phyloP scores from a whole-genome alignment of 2,329 filamentous ascomycete species.

The Aschersonia sp. region DNA sequence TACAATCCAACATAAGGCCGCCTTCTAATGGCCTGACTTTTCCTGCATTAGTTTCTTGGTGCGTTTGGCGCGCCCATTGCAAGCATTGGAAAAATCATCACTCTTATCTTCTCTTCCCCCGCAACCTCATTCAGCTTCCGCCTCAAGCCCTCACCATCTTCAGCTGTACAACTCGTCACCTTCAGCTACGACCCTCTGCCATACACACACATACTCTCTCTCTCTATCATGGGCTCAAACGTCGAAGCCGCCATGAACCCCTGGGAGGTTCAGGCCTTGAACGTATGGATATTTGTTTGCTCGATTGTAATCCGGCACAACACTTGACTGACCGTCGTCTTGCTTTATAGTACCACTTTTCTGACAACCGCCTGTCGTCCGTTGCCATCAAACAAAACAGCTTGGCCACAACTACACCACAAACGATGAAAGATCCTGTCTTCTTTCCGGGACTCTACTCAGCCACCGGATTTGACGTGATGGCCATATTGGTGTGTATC shows the following conservation, averaged over 20 bases:
- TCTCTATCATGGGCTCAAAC: slow-evolving; percentile 1
- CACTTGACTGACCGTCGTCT: no score
- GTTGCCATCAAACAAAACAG: slow-evolving; percentile 1
- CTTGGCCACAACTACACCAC: slow-evolving; percentile 8
- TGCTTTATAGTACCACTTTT: slow-evolving; percentile 8
- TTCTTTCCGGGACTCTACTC: slow-evolving; percentile 43
- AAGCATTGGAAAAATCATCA: not conserved
- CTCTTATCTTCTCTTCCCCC: not conserved
- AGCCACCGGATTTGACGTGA: slow-evolving; percentile 38
- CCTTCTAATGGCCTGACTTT: not conserved
- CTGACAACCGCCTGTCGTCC: slow-evolving; percentile 1
- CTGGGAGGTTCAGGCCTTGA: slow-evolving; percentile 19
- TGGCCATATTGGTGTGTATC: slow-evolving; percentile 35
- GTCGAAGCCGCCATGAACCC: slow-evolving; percentile 13
- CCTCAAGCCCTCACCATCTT: not conserved
- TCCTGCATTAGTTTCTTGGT: not conserved
- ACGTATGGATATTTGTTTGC: slow-evolving; percentile 11
- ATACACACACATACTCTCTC: no score
- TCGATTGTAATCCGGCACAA: not conserved
- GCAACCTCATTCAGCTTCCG: not conserved
- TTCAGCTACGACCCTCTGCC: no score
- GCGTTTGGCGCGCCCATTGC: not conserved
- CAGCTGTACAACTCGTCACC: no score
- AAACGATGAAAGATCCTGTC: slow-evolving; percentile 24
- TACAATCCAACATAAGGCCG: not conserved